Percentiles rank a stretch among this genome's conserved stretches.
Evolutionary conservation across 2,329 filamentous ascomycete genomes (phyloP).

Genomic region (Curvularia lunata): DNA sequence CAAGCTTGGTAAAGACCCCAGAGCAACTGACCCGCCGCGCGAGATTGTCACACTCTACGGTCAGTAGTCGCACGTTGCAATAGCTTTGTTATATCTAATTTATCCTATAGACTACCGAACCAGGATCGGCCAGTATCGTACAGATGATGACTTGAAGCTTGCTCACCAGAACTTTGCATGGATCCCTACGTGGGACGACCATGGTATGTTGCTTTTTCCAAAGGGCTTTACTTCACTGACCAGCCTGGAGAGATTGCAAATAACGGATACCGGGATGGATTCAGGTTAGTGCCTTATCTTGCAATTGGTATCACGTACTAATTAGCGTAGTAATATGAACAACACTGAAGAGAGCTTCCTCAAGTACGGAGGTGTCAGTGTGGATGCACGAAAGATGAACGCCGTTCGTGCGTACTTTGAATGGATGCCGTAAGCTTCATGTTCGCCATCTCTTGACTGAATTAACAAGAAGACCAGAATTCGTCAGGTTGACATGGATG

Average conservation of each 20-base stretch:
- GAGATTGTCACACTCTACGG: conserved; percentile 51
- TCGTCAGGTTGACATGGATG: conserved; percentile 54
- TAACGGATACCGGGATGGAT: conserved; percentile 53
- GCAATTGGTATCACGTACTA: background rate
- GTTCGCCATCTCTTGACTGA: conserved; percentile 48
- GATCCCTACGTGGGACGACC: conserved; percentile 56
- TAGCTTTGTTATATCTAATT: background rate
- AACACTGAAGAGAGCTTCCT: conserved; percentile 54
- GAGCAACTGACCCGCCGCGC: conserved; percentile 39
- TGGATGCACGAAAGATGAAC: conserved; percentile 56
- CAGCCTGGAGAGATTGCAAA: conserved; percentile 48
- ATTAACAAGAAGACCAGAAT: conserved; percentile 45
- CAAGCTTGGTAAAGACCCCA: conserved; percentile 29
- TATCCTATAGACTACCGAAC: conserved; percentile 48
- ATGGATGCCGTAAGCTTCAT: conserved; percentile 48
- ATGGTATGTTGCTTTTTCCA: background rate
- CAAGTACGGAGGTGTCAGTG: conserved; percentile 48
- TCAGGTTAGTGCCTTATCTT: conserved; percentile 5
- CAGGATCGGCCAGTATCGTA: conserved; percentile 50
- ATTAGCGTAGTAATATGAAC: conserved; percentile 43
- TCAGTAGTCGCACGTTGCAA: background rate
- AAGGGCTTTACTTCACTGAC: background rate
- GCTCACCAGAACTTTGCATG: conserved; percentile 52
- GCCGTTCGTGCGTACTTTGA: conserved; percentile 55
- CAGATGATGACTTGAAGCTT: conserved; percentile 51